These are phyloP conservation scores for Podospora conica DNA, from an alignment of 495 filamentous ascomycete species.

Conservation along the genomic window DNA sequence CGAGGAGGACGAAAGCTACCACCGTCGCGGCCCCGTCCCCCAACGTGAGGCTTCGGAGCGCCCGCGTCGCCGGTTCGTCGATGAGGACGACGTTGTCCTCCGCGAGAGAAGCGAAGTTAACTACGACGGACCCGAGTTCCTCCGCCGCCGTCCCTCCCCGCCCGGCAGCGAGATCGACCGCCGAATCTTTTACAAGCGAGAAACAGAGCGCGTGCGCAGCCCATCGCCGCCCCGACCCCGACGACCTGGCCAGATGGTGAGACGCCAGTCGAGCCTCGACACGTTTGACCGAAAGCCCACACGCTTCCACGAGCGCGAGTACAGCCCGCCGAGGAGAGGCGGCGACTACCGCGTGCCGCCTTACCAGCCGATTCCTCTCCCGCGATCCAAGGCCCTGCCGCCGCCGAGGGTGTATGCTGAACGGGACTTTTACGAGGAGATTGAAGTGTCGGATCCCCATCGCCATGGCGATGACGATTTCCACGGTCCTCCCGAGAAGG, in stretches of 20 bases:
- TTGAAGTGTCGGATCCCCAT: constrained; percentile 61
- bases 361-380: constrained; percentile 50
- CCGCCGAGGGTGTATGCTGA: constrained; percentile 47
- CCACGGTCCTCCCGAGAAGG: constrained; percentile 42
- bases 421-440: constrained; percentile 50
- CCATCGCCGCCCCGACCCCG: constrained; percentile 29
- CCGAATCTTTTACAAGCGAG: constrained; percentile 29
- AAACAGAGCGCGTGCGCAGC: constrained; percentile 30
- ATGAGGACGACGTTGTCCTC: constrained; percentile 31
- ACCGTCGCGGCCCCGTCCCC: constrained; percentile 9
- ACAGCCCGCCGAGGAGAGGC: constrained; percentile 32
- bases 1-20: constrained; percentile 22
- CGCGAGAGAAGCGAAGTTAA: constrained; percentile 32
- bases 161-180: constrained; percentile 30
- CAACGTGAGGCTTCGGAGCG: constrained; percentile 31
- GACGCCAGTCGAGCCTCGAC: constrained; percentile 43
- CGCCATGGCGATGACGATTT: constrained; percentile 64
- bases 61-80: constrained; percentile 20
- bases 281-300: constrained; percentile 47
- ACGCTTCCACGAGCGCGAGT: constrained; percentile 43
- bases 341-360: constrained; percentile 40
- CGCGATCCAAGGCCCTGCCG: constrained; percentile 39
- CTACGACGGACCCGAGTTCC: constrained; percentile 29
- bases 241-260: constrained; percentile 26
- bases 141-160: constrained; percentile 17